A percentile compares a stretch with the other conserved stretches of the same genome.
Conservation (phyloP, 257 asterid genomes). For the Solanum sejunctum region DNA sequence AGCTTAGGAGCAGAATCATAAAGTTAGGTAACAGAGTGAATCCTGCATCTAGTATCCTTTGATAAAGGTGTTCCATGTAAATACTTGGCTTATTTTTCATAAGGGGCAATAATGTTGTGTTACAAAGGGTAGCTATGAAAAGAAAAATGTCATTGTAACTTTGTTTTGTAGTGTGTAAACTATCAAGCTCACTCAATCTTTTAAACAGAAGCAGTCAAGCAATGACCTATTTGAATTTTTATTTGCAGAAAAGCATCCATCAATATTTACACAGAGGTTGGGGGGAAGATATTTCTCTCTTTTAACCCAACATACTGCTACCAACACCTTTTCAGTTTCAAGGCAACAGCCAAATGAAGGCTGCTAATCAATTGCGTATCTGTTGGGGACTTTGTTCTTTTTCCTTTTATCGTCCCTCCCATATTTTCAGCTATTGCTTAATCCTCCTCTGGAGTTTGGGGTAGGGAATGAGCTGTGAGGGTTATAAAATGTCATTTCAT, state of each 20-base stretch:
- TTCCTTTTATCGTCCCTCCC: not conserved
- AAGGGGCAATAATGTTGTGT: not conserved
- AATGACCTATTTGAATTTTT: not conserved
- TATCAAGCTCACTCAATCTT: not conserved
- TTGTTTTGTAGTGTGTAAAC: not conserved
- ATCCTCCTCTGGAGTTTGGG: not conserved
- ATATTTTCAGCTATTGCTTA: not conserved
- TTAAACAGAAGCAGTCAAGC: not conserved
- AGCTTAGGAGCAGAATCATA: not conserved
- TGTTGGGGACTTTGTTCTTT: not conserved
- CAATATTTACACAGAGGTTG: not conserved
- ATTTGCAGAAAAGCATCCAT: not conserved
- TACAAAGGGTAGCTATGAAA: not conserved
- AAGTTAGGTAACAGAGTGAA: not conserved
- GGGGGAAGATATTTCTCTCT: not conserved
- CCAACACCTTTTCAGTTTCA: not conserved
- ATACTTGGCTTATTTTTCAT: not conserved
- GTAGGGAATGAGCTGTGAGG: not conserved
- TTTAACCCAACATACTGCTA: not conserved
- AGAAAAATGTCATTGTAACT: not conserved
- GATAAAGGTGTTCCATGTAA: not conserved
- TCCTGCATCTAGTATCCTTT: not conserved
- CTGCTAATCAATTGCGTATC: not conserved
- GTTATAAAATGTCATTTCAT: not conserved
- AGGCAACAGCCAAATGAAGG: not conserved